A percentile compares a stretch with the other conserved stretches of the same genome.
These are phyloP conservation scores for Trametes villosa DNA, from an alignment of 768 basidiomycete genomes.

Conservation along the genomic window DNA sequence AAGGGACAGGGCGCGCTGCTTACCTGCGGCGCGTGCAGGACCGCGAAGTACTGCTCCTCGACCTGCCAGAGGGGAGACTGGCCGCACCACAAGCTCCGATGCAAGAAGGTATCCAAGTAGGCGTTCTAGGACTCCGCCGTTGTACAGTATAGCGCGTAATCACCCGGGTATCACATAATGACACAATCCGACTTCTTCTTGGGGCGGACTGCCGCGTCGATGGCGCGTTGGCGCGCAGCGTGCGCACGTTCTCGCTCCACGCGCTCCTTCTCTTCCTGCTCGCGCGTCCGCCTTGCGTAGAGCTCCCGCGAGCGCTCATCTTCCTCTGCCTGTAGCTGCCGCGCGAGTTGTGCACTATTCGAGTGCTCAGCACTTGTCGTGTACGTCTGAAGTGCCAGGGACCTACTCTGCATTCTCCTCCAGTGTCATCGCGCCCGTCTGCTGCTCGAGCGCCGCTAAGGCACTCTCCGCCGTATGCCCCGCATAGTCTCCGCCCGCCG, in stretches of 20 bases:
- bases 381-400: no score
- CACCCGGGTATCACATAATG: constrained; percentile 24
- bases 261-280: constrained; percentile 38
- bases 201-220: constrained; percentile 4
- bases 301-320: constrained; percentile 48
- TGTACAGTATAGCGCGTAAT: neutral
- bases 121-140: neutral
- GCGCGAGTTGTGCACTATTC: constrained; percentile 67
- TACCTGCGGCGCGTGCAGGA: constrained; percentile 42
- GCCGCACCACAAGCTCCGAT: constrained; percentile 44
- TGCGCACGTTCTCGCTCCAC: constrained; percentile 16
- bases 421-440: constrained; percentile 42
- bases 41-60: constrained; percentile 40
- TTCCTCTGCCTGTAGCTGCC: constrained; percentile 81
- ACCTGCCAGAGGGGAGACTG: constrained; percentile 46
- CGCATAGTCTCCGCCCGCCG: constrained; percentile 82
- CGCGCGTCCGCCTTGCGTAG: constrained; percentile 41
- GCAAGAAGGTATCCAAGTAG: constrained; percentile 29
- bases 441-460: constrained; percentile 52
- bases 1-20: constrained; percentile 30
- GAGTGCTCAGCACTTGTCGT: neutral
- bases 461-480: constrained; percentile 70
- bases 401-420: constrained; percentile 68
- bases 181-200: constrained; percentile 34
- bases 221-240: constrained; percentile 15